A percentile compares a stretch with the other conserved stretches of the same genome.
Conservation (phyloP, 2,329 filamentous ascomycete species). For the Eutypa lata region DNA sequence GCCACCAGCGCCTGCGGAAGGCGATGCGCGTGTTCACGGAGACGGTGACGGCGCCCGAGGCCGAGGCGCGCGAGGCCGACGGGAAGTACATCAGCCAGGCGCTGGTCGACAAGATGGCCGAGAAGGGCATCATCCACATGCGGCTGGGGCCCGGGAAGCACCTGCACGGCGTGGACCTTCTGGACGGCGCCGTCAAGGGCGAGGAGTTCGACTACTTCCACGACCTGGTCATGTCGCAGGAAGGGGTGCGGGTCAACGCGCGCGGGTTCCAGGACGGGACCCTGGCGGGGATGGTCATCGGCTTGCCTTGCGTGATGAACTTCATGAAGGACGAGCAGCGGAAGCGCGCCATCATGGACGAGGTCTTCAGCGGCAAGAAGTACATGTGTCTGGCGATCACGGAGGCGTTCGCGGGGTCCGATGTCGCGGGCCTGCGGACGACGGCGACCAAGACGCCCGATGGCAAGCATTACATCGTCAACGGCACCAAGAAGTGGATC, state of each 20-base stretch:
- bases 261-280: constrained; percentile 84
- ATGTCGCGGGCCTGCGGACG: constrained; percentile 76
- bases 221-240: constrained; percentile 73
- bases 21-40: constrained; percentile 74
- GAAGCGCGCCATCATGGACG: constrained; percentile 64
- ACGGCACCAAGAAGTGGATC: constrained; percentile 82
- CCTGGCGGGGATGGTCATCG: constrained; percentile 83
- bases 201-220: constrained; percentile 88
- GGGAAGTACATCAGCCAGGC: constrained; percentile 69
- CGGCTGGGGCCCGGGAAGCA: constrained; percentile 80
- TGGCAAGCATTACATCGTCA: constrained; percentile 69
- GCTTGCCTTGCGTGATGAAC: constrained; percentile 75
- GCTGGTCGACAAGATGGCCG: constrained; percentile 76
- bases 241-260: constrained; percentile 67
- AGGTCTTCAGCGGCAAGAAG: constrained; percentile 77
- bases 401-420: constrained; percentile 81
- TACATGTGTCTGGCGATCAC: constrained; percentile 87
- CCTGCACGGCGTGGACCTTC: constrained; percentile 65
- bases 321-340: constrained; percentile 68
- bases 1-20: constrained; percentile 64
- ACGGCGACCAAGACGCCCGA: constrained; percentile 74
- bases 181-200: constrained; percentile 68
- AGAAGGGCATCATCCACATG: constrained; percentile 73
- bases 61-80: constrained; percentile 70
- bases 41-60: constrained; percentile 67